Percentiles rank a stretch among this genome's conserved stretches.
Evolutionary conservation across 441 rosid species (phyloP).

Genomic region (Populus hybrid): DNA sequence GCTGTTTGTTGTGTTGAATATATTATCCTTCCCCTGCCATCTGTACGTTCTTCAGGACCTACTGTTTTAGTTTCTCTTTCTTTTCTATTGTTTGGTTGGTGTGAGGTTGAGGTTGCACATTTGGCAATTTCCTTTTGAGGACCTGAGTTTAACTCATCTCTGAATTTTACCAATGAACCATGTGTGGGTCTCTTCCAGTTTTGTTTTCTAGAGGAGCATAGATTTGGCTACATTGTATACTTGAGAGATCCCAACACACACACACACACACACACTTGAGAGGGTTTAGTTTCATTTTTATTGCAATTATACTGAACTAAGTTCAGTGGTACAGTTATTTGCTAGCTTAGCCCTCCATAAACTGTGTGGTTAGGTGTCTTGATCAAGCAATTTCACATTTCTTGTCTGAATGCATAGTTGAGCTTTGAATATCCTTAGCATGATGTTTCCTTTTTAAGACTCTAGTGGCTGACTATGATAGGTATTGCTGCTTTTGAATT

Average conservation of each 20-base stretch:
- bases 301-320: background rate
- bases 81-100: background rate
- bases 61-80: background rate
- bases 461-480: background rate
- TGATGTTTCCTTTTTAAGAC: background rate
- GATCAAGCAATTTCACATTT: background rate
- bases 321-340: background rate
- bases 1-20: background rate
- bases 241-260: background rate
- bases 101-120: background rate
- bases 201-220: background rate
- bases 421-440: background rate
- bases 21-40: background rate
- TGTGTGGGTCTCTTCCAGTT: background rate
- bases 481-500: background rate
- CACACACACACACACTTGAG: background rate
- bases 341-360: background rate
- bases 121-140: background rate
- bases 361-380: background rate
- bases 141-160: background rate
- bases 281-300: background rate
- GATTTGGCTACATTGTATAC: background rate
- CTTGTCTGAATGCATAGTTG: background rate
- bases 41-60: background rate
- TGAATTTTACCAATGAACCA: background rate